phyloP scores from a whole-genome alignment of 2,329 filamentous ascomycete species.

The Daldinia sp. region DNA sequence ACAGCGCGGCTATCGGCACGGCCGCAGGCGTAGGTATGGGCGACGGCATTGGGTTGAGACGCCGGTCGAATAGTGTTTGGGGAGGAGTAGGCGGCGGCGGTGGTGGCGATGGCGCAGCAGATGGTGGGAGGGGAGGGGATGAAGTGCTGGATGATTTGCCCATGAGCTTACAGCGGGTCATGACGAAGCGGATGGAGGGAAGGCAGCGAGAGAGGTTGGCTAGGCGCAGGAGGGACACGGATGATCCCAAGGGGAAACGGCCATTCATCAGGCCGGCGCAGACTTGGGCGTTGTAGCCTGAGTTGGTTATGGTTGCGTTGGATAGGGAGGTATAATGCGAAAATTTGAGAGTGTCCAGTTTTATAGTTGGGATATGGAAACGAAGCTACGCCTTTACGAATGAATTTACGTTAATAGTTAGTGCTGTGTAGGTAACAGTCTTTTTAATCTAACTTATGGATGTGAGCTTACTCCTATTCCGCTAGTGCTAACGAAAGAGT shows the following conservation, averaged over 20 bases:
- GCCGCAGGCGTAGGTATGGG: not conserved
- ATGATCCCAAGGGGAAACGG: constrained; percentile 47
- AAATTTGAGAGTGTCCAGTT: not conserved
- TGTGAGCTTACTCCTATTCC: no score
- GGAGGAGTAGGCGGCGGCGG: constrained; percentile 33
- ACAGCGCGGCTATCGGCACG: constrained; percentile 12
- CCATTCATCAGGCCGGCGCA: constrained; percentile 34
- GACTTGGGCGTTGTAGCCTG: constrained; percentile 43
- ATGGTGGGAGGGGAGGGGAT: constrained; percentile 52
- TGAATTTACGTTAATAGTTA: no score
- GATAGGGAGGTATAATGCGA: not conserved
- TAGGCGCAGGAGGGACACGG: constrained; percentile 35
- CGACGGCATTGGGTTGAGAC: constrained; percentile 21
- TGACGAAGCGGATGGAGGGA: constrained; percentile 55
- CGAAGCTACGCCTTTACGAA: no score
- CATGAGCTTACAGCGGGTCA: constrained; percentile 61
- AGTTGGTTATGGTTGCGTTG: not conserved
- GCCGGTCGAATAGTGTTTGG: constrained; percentile 31
- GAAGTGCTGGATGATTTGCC: constrained; percentile 59
- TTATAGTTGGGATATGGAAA: no score
- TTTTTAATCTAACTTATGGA: no score
- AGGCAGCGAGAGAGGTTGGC: constrained; percentile 38
- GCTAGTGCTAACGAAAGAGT: no score
- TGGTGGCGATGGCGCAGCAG: constrained; percentile 39
- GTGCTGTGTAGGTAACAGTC: no score